phyloP scores from a whole-genome alignment of 129 eudicot genomes.

The Centella asiatica region DNA sequence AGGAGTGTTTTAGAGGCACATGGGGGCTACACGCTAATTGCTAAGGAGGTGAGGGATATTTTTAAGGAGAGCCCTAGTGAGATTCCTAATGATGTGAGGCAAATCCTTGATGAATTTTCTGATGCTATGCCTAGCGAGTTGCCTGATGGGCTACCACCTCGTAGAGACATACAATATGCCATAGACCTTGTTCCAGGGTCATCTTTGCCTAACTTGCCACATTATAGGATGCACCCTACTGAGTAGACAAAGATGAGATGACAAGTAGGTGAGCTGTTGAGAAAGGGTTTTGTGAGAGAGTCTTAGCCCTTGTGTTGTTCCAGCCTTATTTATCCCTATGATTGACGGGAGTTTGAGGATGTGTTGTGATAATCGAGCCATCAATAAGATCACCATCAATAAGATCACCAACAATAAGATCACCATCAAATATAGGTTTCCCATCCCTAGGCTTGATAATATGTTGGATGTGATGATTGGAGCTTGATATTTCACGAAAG shows the following conservation, averaged over 20 bases:
- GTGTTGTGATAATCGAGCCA: background rate
- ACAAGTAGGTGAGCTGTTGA: background rate
- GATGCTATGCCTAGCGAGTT: background rate
- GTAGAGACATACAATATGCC: background rate
- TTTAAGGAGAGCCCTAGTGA: too few relatives aligned
- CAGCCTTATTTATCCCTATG: background rate
- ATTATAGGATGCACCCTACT: too few relatives aligned
- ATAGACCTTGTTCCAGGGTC: too few relatives aligned
- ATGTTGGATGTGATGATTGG: too few relatives aligned
- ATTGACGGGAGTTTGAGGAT: background rate
- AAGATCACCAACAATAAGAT: too few relatives aligned
- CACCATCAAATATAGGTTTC: too few relatives aligned
- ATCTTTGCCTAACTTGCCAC: background rate
- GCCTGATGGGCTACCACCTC: background rate
- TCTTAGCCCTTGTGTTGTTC: background rate
- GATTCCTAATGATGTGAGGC: background rate
- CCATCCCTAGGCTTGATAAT: too few relatives aligned
- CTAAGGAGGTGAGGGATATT: too few relatives aligned
- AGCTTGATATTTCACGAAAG: too few relatives aligned
- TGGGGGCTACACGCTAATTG: too few relatives aligned
- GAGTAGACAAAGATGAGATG: too few relatives aligned
- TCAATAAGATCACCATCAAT: background rate
- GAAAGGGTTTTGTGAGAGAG: background rate
- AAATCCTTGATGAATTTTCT: too few relatives aligned
- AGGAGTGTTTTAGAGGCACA: background rate